Base-by-base conservation (phyloP, 768 basidiomycete species). In the Auriscalpium orientale region DNA sequence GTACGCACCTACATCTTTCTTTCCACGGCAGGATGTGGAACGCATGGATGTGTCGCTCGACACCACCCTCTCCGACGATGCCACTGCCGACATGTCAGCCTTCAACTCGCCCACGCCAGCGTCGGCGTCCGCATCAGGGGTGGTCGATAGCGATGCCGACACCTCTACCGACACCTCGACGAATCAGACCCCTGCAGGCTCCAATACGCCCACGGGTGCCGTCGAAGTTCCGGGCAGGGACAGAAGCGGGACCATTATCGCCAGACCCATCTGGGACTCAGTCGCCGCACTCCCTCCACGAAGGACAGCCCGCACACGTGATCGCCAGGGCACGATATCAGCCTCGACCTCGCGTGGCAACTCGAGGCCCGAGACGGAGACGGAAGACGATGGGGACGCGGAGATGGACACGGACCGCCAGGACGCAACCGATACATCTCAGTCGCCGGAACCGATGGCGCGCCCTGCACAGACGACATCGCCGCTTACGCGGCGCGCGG, bases 231-330 rank as follows among this genome's bases (percentile, higher is more conserved):
- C 79, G 6, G 73, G 71, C 45, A 75, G 89, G 28, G 87, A 89
- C 60, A 80, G 88, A 46, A 87, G 86, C 58, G 87, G 87, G 10
- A 91, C 88, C 2, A 76, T 90, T 58, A 80, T 89, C 55, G 87
- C 79, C 15, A 80, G 85, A 15, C 77, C 82, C 0, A 65, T 77
- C 22, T 86, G 84, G 84, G 83, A 85, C 61, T 15, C 40, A 20
- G 9, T 49, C 5, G 55, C 73, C 69, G 21, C 62, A 59, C 58
- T 52, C 28, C 22, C 61, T 46, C 35, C 53, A 38, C 49, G 60
- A 34, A 72, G 74, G 46, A 56, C 63, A 18, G 59, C 62, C 57
- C 67, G 73, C 36, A 49, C 66, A 21, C 74, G 55, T 53, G 66
- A 54, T 50, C 47, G 54, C 33, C 46, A 60, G 44, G 59, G 59